These are phyloP conservation scores for Hortaea werneckii DNA, from an alignment of 2,329 filamentous ascomycete species.

Conservation along the genomic window DNA sequence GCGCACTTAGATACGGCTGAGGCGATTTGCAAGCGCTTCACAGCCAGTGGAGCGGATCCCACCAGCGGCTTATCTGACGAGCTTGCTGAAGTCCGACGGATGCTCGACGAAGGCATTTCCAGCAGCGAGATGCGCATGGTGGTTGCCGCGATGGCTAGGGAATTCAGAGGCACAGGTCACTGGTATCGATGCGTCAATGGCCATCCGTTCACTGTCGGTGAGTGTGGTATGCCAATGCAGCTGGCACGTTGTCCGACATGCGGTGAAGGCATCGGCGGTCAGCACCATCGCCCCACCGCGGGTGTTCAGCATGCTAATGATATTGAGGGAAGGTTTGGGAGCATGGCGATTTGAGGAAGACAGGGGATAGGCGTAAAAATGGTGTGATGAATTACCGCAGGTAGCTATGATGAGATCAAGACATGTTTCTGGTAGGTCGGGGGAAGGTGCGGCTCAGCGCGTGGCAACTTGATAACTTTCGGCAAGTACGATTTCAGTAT, in stretches of 20 bases:
- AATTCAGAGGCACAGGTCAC: conserved; percentile 36
- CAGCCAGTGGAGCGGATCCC: conserved; percentile 7
- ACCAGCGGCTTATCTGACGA: conserved; percentile 27
- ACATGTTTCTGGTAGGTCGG: too few species aligned
- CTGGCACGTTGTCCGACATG: conserved; percentile 53
- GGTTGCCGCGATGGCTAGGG: neutral
- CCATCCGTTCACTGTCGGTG: conserved; percentile 35
- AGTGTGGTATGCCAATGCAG: conserved; percentile 51
- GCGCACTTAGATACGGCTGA: conserved; percentile 18
- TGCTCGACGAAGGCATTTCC: conserved; percentile 43
- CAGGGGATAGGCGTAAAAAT: too few species aligned
- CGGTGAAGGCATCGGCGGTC: conserved; percentile 46
- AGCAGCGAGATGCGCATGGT: conserved; percentile 31
- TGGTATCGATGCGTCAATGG: conserved; percentile 52
- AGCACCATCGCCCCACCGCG: conserved; percentile 36
- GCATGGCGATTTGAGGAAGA: conserved; percentile 5
- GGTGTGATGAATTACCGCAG: too few species aligned
- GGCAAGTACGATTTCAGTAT: too few species aligned
- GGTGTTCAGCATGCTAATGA: conserved; percentile 44
- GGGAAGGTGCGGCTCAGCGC: too few species aligned
- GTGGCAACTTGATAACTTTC: too few species aligned
- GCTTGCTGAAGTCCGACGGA: conserved; percentile 33
- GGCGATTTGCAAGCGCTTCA: conserved; percentile 22
- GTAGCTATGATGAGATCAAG: too few species aligned
- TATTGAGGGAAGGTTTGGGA: conserved; percentile 34